Evolutionary conservation across 805 yeast species (phyloP), one percentile per base, ranked within the genome.

Genomic region (Metschnikowia similis): DNA sequence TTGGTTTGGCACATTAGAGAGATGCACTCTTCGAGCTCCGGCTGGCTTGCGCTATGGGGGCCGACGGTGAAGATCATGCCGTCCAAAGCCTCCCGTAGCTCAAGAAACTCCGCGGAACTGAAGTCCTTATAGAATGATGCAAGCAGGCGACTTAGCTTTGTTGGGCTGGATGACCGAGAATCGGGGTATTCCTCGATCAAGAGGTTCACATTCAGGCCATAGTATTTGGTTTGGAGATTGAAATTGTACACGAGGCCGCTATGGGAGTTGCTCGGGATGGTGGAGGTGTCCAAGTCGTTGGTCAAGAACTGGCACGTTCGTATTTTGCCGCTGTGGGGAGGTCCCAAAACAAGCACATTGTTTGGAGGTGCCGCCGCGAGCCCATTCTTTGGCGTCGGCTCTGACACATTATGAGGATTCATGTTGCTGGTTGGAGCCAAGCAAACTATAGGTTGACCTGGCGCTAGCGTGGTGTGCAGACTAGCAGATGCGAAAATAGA

Each of bases 331-430:
- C 72, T 61, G 13, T 62, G 52, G 0, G 77, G 75, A 1, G 74
- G 62, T 1, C 84, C 83, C 13, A 77, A 58, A 4, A 79, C 56
- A 48, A 79, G 61, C 16, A 79, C 69, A 50, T 75, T 74, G 56
- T 76, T 76, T 3, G 35, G 14, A 21, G 21, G 21, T 21, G 21
- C 21, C 21, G 21, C 21, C 21, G 21, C 21, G 21, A 21, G 21
- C 21, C 5, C 21, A 21, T 4, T 21, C 4, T 21, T 21, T 21
- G 21, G 21, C 21, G 21, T 5, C 21, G 21, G 4, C 21, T 21
- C 5, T 21, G 21, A 21, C 21, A 21, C 21, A 21, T 21, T 21
- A 4, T 21, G 21, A 21, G 21, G 21, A 21, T 4, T 21, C 21
- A 21, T 21, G 21, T 21, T 21, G 21, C 21, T 21, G 21, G 5